Evolutionary conservation across 257 asterid species (phyloP), one percentile per base, ranked within the genome.

Genomic region (Solanum piurae): DNA sequence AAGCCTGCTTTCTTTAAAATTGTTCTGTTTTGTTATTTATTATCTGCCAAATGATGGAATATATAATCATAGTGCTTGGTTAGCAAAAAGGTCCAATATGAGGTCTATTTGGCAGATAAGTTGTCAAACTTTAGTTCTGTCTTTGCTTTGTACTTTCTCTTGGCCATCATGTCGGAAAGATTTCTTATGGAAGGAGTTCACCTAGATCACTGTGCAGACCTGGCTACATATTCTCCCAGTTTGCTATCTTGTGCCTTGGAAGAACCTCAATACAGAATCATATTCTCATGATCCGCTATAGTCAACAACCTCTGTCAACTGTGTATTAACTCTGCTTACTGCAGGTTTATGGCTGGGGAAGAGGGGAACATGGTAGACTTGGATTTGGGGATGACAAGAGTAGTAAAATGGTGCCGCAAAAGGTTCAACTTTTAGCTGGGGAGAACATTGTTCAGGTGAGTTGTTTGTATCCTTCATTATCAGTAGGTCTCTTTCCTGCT

Each of bases 301-400:
- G 66, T 79, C 85, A 27, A 14, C 31, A 46, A 49, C 86, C 21
- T 82, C 3, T 18, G 66, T 79, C 40, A 27, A 44, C 85, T 44
- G 69, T 82, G 69, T 18, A 29, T 49, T 46, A 18, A 82, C 69
- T 82, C 27, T 87, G 42, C 89, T 55, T 66, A 75, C 76, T 89
- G 72, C 91, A 97, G 99, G 99, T 97, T 68, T 95, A 94, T 89
- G 98, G 98, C 58, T 97, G 99, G 99, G 99, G 99, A 79, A 93
- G 99, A 93, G 99, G 99, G 49, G 99, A 97, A 92, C 99, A 97
- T 49, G 99, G 99, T 60, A 95, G 99, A 92, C 99, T 97, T 88
- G 99, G 99, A 36, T 97, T 97, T 80, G 99, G 99, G 89, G 99
- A 96, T 90, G 99, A 96, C 94, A 95, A 97, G 92, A 95, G 98